Evolutionary conservation across 129 eudicot genomes (phyloP), one percentile per base, ranked within the genome.

Genomic region (Flaveria bidentis): DNA sequence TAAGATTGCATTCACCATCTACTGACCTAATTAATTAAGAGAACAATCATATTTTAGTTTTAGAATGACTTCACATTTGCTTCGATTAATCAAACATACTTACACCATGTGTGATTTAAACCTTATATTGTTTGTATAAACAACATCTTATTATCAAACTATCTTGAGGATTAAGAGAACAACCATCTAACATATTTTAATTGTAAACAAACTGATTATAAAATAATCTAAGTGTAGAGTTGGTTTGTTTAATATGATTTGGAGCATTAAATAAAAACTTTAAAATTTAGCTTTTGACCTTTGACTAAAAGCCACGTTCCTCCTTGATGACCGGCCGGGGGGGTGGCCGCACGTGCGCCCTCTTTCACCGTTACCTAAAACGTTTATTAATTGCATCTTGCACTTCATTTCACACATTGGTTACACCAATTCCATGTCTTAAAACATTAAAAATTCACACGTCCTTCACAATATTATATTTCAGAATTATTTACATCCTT

Each of bases 341-440:
- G 72, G 53, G 73, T 76, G 80, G 79, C 73, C 80, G 73, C 80
- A 76, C 80, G 80, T 76, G 80, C 65, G 56, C 51, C 78, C 41
- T 76, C 67, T 76, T 76, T 76, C 80, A 65, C 73, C 17, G 25
- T 36, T 66, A 65, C 69, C 80, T 18, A 76, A 76, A 76, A 66
- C 80, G 73, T 20, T 66, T 33, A 50, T 76, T 76, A 51, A 76
- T 33, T 33, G 65, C 73, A 11, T 64, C 41, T 36, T 49, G 64
- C 72, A 52, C 80, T 49, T 50, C 72, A 55, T 76, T 76, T 76
- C 73, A 76, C 72, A 66, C 73, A 76, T 64, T 4, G 67, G 67
- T 73, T 73, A 41, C 68, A 57, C 53, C 77, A 73, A 56, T 39
- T 57, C 28, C 55, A 41, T 57, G 68, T 50, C 22, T 57, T 12